These are phyloP conservation scores for Hanseniaspora taiwanica DNA, from an alignment of 805 yeast species.

Conservation along the genomic window DNA sequence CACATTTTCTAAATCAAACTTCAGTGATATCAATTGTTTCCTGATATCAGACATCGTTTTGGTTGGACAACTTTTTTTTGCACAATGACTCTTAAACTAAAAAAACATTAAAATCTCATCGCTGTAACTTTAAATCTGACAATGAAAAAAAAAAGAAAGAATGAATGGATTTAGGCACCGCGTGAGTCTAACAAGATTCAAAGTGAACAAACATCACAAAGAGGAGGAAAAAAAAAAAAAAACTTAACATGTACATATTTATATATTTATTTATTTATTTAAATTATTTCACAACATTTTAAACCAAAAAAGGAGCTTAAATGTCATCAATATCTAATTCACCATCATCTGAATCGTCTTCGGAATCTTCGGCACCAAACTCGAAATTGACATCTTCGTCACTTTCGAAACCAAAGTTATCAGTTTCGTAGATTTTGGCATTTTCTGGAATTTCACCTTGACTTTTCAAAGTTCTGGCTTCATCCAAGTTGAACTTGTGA, in stretches of 20 bases:
- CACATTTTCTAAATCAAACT: too few species aligned
- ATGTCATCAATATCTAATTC: slow-evolving; percentile 92
- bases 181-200: neutral
- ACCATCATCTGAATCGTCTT: slow-evolving; percentile 52
- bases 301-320: slow-evolving; percentile 29
- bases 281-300: too few species aligned
- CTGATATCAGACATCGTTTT: too few species aligned
- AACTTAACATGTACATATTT: neutral
- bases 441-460: slow-evolving; percentile 96
- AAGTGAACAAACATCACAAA: neutral
- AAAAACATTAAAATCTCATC: too few species aligned
- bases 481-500: slow-evolving; percentile 92
- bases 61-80: too few species aligned
- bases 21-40: too few species aligned
- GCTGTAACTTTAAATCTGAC: too few species aligned
- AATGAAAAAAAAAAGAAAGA: too few species aligned
- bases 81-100: too few species aligned
- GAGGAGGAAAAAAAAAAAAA: neutral
- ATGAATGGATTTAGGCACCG: too few species aligned
- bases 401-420: slow-evolving; percentile 89
- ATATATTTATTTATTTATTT: neutral
- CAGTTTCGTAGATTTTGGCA: slow-evolving; percentile 95
- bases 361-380: slow-evolving; percentile 86
- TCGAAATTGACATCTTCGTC: slow-evolving; percentile 97
- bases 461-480: slow-evolving; percentile 90